Conservation (phyloP, 371 early-diverging fungal species). For the Apophysomyces sp. region DNA sequence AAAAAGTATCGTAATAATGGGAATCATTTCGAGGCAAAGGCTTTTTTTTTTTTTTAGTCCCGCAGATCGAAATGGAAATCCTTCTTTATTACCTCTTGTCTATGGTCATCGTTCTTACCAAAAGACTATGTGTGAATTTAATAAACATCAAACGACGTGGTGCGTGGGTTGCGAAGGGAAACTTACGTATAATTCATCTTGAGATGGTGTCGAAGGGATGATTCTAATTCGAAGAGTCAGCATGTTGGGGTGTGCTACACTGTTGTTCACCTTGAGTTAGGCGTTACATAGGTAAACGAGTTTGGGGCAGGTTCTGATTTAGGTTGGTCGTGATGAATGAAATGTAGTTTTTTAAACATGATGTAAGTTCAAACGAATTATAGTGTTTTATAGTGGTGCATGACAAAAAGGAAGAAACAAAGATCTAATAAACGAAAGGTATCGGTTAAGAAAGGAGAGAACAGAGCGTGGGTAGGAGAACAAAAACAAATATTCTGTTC, state of each 20-base stretch:
- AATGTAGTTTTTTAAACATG: slow-evolving; percentile 18
- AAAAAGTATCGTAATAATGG: slow-evolving; percentile 17
- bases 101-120: background rate
- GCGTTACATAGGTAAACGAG: slow-evolving; percentile 9
- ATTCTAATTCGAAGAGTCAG: slow-evolving; percentile 1
- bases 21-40: slow-evolving; percentile 6
- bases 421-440: background rate
- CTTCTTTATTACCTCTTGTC: slow-evolving; percentile 5
- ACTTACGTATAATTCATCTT: background rate
- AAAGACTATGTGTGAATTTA: too few species aligned
- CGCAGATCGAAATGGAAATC: too few species aligned
- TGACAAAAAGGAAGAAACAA: slow-evolving; percentile 3
- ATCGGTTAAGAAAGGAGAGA: background rate
- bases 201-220: background rate
- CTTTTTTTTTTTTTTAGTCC: background rate
- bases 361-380: background rate
- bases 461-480: background rate
- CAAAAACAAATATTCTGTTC: background rate
- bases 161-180: too few species aligned
- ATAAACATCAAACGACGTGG: too few species aligned
- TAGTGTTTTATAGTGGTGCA: background rate
- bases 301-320: slow-evolving; percentile 6
- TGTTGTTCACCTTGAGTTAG: slow-evolving; percentile 14
- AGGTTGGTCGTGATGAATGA: slow-evolving; percentile 4
- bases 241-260: background rate